phyloP scores from a whole-genome alignment of 306 rosid species.

The Macrotyloma uniflorum region DNA sequence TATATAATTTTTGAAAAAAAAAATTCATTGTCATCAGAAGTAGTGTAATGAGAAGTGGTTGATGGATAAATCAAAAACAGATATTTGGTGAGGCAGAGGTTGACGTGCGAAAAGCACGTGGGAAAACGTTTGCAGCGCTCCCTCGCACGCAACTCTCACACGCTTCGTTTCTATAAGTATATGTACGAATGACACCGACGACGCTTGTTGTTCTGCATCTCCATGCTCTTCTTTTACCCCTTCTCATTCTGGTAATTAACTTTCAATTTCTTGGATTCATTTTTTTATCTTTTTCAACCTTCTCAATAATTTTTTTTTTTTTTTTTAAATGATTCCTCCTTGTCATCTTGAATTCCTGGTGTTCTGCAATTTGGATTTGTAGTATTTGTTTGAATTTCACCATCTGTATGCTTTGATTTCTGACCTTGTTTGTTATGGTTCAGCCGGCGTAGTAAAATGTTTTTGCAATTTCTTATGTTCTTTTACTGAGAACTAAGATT shows the following conservation, averaged over 20 bases:
- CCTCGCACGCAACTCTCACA: slow-evolving; percentile 83
- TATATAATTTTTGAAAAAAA: no score
- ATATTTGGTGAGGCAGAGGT: slow-evolving; percentile 71
- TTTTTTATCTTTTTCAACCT: neutral
- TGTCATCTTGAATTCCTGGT: neutral
- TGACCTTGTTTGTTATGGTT: neutral
- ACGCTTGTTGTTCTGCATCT: slow-evolving; percentile 14
- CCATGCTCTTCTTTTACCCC: neutral
- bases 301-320: neutral
- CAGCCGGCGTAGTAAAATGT: neutral
- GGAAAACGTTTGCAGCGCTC: slow-evolving; percentile 56
- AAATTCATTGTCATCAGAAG: no score
- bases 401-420: neutral
- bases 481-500: neutral
- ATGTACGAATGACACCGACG: neutral
- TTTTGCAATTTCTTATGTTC: neutral
- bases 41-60: neutral
- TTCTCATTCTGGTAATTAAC: slow-evolving; percentile 45
- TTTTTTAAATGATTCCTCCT: slow-evolving; percentile 10
- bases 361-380: slow-evolving; percentile 1
- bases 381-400: slow-evolving; percentile 22
- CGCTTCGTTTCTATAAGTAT: slow-evolving; percentile 39
- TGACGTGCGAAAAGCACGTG: slow-evolving; percentile 67
- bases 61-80: slow-evolving; percentile 28
- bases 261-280: slow-evolving; percentile 1